Evolutionary conservation across 2,329 filamentous ascomycete species (phyloP).

Genomic region (Paramyrothecium sp.): DNA sequence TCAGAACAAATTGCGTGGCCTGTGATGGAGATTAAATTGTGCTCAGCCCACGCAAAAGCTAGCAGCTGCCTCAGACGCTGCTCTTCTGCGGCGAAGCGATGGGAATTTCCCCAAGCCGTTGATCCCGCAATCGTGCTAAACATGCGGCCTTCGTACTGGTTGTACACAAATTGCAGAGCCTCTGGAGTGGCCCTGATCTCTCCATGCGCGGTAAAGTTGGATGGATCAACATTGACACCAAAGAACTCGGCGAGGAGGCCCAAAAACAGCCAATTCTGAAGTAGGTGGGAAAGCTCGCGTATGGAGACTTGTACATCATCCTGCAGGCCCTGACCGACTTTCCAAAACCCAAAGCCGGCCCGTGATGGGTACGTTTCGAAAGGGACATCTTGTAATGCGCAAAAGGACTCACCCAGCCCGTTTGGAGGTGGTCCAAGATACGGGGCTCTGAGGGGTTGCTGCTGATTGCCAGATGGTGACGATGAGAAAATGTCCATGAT

Average conservation of each 20-base stretch:
- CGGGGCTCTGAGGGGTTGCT: background rate
- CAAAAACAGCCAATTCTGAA: background rate
- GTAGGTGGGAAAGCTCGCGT: background rate
- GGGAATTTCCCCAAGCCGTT: background rate
- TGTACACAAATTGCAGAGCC: background rate
- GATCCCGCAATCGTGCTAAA: background rate
- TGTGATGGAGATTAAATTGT: background rate
- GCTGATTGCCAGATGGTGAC: background rate
- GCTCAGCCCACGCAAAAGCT: background rate
- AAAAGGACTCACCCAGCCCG: background rate
- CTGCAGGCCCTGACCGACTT: background rate
- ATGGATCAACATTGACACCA: background rate
- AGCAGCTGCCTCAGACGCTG: background rate
- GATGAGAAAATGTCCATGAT: background rate
- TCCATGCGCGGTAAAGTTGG: background rate
- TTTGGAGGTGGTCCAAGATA: background rate
- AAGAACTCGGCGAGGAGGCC: background rate
- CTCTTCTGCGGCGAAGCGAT: background rate
- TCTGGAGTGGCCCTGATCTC: background rate
- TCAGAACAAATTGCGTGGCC: background rate
- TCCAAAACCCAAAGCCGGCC: background rate
- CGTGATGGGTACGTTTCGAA: background rate
- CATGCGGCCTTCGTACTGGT: background rate
- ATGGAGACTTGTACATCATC: background rate
- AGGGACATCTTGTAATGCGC: background rate